Evolutionary conservation across 768 basidiomycete genomes (phyloP), one percentile per base, ranked within the genome.

Genomic region (Omphalotus guepiniiformis): DNA sequence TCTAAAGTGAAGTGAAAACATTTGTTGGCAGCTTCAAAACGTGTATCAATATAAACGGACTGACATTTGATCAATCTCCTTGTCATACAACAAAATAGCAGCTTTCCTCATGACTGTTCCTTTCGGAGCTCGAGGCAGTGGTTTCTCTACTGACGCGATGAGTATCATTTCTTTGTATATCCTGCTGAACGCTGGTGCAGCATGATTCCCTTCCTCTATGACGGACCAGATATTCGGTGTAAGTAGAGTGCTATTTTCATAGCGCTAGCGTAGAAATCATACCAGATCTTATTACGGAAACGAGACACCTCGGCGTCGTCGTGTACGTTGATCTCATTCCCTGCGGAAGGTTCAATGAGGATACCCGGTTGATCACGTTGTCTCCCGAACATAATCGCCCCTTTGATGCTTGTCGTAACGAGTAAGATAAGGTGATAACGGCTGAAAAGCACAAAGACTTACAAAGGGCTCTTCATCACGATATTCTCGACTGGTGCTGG

Each of bases 81-180:
- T 43, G 7, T 57, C 58, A 52, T 80, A 80, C n/a, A 61, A n/a
- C 3, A 53, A 53, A 30, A 79, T 44, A 0, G 72, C 69, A 3
- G 68, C 67, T 48, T 74, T 74, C 43, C 72, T 67, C 39, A 66
- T 67, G 6, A 76, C 64, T 0, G 75, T 78, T 2, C 74, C 74
- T 56, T 80, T 82, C 1, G 65, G 68, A 3, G 72, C 61, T 18
- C 72, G 71, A 19, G 68, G 57, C 46, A 80, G 63, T 0, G 74
- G 76, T 19, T 67, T 68, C 15, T 58, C 54, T 3, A 58, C 55
- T 8, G 49, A 39, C 0, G 75, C 63, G 12, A 78, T 63, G 35
- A 79, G 39, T 32, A 80, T 71, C 68, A 79, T 71, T 53, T 81
- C 73, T 45, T 75, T 74, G 58, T 76, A 76, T 6, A 78, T 65